Evolutionary conservation across 1,284 basidiomycete genomes (phyloP).

Genomic region (Phellinidium pouzarii): DNA sequence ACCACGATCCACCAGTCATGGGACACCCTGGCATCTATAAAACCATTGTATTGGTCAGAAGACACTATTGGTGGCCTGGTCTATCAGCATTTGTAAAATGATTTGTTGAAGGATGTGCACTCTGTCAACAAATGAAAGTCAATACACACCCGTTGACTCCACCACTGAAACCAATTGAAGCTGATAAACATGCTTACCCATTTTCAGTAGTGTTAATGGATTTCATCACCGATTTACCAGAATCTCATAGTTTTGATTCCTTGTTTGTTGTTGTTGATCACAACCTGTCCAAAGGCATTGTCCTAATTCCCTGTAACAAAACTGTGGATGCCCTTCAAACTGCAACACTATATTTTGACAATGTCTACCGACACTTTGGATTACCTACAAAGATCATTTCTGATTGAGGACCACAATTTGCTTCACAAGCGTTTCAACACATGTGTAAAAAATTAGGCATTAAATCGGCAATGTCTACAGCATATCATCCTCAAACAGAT

Average conservation of each 20-base stretch:
- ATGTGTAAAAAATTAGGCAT: slow-evolving; percentile 5
- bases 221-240: slow-evolving; percentile 33
- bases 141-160: slow-evolving; percentile 13
- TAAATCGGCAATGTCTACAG: slow-evolving; percentile 26
- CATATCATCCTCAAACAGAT: slow-evolving; percentile 33
- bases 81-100: no score
- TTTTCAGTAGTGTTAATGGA: slow-evolving; percentile 19
- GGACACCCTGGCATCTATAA: no score
- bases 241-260: neutral
- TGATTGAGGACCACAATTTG: slow-evolving; percentile 30
- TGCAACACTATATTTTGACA: neutral
- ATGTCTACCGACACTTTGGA: slow-evolving; percentile 11
- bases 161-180: slow-evolving; percentile 2
- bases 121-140: slow-evolving; percentile 33
- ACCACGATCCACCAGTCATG: no score
- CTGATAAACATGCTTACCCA: slow-evolving; percentile 2
- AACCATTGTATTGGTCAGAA: no score
- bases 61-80: no score
- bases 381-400: slow-evolving; percentile 29
- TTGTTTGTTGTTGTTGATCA: neutral
- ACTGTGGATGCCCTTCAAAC: slow-evolving; percentile 23
- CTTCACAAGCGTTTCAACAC: no score
- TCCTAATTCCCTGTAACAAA: neutral
- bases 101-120: slow-evolving; percentile 31
- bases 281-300: neutral